Evolutionary conservation across 1,284 basidiomycete genomes (phyloP), one percentile per base, ranked within the genome.

Genomic region (Pseudozyma sp.): DNA sequence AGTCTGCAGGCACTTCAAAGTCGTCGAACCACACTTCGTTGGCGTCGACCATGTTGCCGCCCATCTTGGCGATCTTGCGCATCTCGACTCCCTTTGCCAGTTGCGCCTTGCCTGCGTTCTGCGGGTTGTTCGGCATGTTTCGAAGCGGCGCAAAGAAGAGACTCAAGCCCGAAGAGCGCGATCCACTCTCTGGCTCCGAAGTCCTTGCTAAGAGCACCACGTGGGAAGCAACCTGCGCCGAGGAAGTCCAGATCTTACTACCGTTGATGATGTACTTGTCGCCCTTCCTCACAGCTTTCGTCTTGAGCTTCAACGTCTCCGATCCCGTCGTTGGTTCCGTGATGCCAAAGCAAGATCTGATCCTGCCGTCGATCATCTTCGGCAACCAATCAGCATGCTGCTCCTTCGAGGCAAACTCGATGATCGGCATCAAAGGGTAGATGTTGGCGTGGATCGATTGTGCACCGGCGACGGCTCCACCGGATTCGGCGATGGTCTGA

Each of bases 401-500:
- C 51, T 52, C 62, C 24, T 54, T 59, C 53, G 61, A 68, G 54
- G 71, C 82, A 52, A 78, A 77, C 39, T 77, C 70, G 42, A 79
- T 70, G 45, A 79, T 62, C 0, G 71, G 75, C 75, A 75, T 77
- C 16, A 79, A 39, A 9, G 77, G 77, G 45, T 79, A 79, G 51
- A 79, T 68, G 61, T 79, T 79, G 31, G 77, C 77, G 16, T 78
- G 77, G 47, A 78, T 77, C 31, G 67, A 71, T 48, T 78, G 77
- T 3, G 73, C 74, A 4, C 74, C 74, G 0, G 74, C 66, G 5
- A 77, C 50, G 9, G 68, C 62, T 0, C 67, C 85, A 9, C 85
- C 85, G 7, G 76, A 80, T 54, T 86, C 84, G 16, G 84, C 75
- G 45, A 86, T 85, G 39, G 84, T 86, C 57, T 85, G 84, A 42